phyloP scores from a whole-genome alignment of 805 yeast genomes.

The Maudiozyma saulgeensis region DNA sequence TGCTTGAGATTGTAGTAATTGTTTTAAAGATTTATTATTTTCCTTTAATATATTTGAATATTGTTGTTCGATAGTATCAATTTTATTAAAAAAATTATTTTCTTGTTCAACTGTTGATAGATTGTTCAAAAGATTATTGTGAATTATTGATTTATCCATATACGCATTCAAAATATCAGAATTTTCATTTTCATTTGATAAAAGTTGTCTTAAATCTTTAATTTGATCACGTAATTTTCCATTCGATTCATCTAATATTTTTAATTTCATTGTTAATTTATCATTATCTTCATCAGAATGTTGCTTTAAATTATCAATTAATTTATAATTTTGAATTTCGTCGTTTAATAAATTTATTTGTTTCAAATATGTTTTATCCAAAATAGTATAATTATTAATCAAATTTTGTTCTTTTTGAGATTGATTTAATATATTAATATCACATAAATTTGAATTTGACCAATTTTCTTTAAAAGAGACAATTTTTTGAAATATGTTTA shows the following conservation, averaged over 20 bases:
- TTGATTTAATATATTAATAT: background rate
- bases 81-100: background rate
- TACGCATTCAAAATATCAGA: background rate
- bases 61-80: too few species aligned
- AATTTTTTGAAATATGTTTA: constrained; percentile 68
- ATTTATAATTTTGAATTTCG: background rate
- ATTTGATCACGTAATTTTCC: constrained; percentile 13
- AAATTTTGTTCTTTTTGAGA: background rate
- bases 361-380: background rate
- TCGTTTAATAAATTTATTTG: background rate
- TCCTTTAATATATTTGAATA: background rate
- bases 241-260: background rate
- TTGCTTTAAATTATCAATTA: background rate
- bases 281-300: background rate
- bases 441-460: too few species aligned
- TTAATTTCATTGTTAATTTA: background rate
- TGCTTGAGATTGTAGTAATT: background rate
- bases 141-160: background rate
- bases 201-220: background rate
- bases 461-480: constrained; percentile 15
- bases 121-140: background rate
- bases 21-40: background rate
- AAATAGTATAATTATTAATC: background rate
- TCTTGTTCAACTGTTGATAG: background rate
- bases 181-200: background rate